Evolutionary conservation across 2,329 filamentous ascomycete species (phyloP).

Genomic region (Aureobasidium vineae): DNA sequence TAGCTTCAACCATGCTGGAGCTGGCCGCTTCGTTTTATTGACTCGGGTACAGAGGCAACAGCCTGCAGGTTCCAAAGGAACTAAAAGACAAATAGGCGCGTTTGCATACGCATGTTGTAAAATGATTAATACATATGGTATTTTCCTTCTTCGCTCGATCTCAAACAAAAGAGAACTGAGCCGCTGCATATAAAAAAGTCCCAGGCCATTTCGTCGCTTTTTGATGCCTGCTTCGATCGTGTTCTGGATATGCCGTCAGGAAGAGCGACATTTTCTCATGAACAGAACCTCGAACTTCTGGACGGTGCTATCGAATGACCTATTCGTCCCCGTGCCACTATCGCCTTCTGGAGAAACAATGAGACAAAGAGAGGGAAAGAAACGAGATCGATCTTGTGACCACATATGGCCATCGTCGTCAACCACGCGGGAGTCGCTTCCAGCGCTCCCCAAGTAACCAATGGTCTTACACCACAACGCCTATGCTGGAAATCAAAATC

Average conservation of each 20-base stretch:
- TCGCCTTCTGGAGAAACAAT: background rate
- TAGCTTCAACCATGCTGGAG: background rate
- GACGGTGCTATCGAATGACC: background rate
- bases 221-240: slow-evolving; percentile 1
- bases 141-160: background rate
- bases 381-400: slow-evolving; percentile 10
- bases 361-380: background rate
- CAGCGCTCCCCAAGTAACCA: slow-evolving; percentile 22
- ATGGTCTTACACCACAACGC: slow-evolving; percentile 25
- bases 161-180: background rate
- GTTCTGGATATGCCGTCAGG: background rate
- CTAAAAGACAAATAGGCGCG: slow-evolving; percentile 4
- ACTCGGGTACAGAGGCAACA: background rate
- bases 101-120: slow-evolving; percentile 4
- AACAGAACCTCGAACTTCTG: background rate
- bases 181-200: background rate
- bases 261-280: background rate
- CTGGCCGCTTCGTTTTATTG: background rate
- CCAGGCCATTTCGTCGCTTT: background rate
- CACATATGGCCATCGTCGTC: slow-evolving; percentile 5
- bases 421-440: slow-evolving; percentile 10
- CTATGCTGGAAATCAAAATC: slow-evolving; percentile 28
- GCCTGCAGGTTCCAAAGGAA: slow-evolving; percentile 8
- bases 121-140: slow-evolving; percentile 21
- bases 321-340: background rate